Percentiles rank a stretch among this genome's conserved stretches.
These are phyloP conservation scores for Neurospora sp. DNA, from an alignment of 495 filamentous ascomycete species.

Conservation along the genomic window DNA sequence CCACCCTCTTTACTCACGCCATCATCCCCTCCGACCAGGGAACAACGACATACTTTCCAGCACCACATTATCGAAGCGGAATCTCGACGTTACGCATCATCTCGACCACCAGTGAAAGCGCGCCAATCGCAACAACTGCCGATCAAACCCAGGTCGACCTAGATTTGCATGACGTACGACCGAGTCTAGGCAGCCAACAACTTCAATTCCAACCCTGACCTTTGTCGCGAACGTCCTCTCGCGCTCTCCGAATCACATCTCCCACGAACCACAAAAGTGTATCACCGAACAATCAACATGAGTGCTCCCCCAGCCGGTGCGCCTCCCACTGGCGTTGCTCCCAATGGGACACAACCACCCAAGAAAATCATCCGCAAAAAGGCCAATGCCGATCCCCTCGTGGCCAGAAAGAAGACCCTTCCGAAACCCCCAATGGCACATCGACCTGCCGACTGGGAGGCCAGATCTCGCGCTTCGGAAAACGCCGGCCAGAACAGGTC, in stretches of 20 bases:
- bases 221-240: background rate
- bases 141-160: background rate
- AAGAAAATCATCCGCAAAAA: conserved; percentile 33
- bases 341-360: conserved; percentile 34
- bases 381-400: conserved; percentile 50
- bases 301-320: conserved; percentile 46
- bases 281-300: conserved; percentile 30
- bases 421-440: conserved; percentile 5
- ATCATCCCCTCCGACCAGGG: background rate
- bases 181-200: background rate
- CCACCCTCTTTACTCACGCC: background rate
- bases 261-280: background rate
- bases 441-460: background rate
- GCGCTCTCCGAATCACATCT: background rate
- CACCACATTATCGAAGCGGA: background rate
- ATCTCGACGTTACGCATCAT: background rate
- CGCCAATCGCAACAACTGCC: background rate
- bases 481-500: background rate
- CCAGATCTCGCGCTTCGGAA: background rate
- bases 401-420: conserved; percentile 49
- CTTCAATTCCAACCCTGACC: background rate
- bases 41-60: background rate
- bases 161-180: background rate
- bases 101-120: background rate
- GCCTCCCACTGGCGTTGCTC: conserved; percentile 11